Conservation (phyloP, 2,329 filamentous ascomycete genomes). For the Aspergillus sp. region DNA sequence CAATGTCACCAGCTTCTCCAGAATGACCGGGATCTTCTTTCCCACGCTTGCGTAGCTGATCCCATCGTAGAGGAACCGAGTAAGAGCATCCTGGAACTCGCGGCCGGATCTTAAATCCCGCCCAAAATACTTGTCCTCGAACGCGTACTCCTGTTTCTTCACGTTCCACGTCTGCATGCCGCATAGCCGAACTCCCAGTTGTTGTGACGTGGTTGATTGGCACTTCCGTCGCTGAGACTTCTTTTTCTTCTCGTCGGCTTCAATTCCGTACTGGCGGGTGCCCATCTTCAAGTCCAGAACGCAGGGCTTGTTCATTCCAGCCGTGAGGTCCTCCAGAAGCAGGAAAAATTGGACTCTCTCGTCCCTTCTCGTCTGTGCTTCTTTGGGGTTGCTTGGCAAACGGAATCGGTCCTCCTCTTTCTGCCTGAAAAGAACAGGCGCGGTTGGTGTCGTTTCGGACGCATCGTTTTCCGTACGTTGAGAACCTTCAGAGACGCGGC, state of each 20-base stretch:
- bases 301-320: slow-evolving; percentile 91
- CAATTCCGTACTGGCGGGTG: slow-evolving; percentile 89
- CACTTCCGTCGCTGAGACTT: slow-evolving; percentile 90
- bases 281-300: slow-evolving; percentile 99
- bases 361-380: slow-evolving; percentile 49
- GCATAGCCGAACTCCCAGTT: slow-evolving; percentile 86
- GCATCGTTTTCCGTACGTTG: background rate
- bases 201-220: slow-evolving; percentile 77
- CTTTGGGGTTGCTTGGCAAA: slow-evolving; percentile 63
- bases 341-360: slow-evolving; percentile 82
- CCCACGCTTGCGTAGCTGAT: slow-evolving; percentile 69
- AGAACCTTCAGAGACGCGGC: background rate
- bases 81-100: slow-evolving; percentile 82
- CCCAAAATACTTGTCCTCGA: slow-evolving; percentile 96
- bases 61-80: slow-evolving; percentile 84
- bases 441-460: slow-evolving; percentile 2
- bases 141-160: slow-evolving; percentile 73
- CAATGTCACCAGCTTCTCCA: slow-evolving; percentile 73
- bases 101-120: slow-evolving; percentile 75
- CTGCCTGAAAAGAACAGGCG: slow-evolving; percentile 3
- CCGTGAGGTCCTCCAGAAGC: slow-evolving; percentile 85
- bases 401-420: slow-evolving; percentile 17
- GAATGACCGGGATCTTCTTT: slow-evolving; percentile 75
- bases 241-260: slow-evolving; percentile 85
- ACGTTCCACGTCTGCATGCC: slow-evolving; percentile 95